Conservation (phyloP, 176 grass and related monocot genomes). For the Poa pratensis region DNA sequence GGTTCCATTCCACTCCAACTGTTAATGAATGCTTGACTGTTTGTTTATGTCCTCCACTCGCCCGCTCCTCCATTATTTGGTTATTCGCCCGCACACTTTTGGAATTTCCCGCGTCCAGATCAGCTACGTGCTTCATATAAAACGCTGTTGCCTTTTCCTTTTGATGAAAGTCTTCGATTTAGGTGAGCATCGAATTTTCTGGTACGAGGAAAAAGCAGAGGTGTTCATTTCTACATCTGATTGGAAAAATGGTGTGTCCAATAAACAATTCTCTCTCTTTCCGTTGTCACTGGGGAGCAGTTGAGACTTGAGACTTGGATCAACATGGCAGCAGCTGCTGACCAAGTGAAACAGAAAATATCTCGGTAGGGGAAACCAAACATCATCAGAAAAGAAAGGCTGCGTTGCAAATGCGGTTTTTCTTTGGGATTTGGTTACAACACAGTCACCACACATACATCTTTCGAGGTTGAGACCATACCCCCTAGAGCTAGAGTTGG, state of each 20-base stretch:
- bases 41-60: neutral
- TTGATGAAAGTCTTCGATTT: neutral
- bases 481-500: neutral
- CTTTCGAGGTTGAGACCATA: neutral
- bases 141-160: slow-evolving; percentile 13
- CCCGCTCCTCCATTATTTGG: neutral
- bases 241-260: neutral
- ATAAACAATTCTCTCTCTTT: neutral
- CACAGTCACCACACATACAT: neutral
- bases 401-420: no score
- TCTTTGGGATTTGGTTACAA: neutral
- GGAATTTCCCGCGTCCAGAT: neutral
- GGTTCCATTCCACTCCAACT: neutral
- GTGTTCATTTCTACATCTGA: neutral
- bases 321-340: neutral
- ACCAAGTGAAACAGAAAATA: neutral
- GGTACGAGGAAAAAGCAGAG: slow-evolving; percentile 1
- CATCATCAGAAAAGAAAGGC: neutral
- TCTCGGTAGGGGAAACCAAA: neutral
- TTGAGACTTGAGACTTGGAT: neutral
- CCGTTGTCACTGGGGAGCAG: neutral
- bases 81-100: neutral
- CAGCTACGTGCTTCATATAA: neutral
- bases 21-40: neutral
- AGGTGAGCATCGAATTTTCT: slow-evolving; percentile 35